A percentile compares a stretch with the other conserved stretches of the same genome.
phyloP scores from a whole-genome alignment of 768 basidiomycete species.

The Boletus subparvulus region DNA sequence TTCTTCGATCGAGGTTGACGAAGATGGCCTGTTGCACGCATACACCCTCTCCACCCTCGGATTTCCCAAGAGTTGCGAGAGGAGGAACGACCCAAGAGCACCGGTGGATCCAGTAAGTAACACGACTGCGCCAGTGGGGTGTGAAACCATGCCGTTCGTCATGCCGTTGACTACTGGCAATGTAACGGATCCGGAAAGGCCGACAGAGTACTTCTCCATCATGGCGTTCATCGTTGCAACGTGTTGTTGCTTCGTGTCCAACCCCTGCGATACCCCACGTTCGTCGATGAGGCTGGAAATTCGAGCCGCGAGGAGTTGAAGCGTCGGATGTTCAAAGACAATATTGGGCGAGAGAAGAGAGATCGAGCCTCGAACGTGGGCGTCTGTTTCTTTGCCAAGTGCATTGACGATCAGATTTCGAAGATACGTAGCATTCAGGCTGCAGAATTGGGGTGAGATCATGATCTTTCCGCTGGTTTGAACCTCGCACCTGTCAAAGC shows the following conservation, averaged over 20 bases:
- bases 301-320: too few species aligned
- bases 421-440: too few species aligned
- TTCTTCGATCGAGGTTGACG: neutral
- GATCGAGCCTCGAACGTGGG: too few species aligned
- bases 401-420: too few species aligned
- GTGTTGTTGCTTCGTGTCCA: neutral
- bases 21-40: neutral
- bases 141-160: too few species aligned
- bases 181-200: neutral
- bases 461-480: too few species aligned
- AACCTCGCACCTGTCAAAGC: too few species aligned
- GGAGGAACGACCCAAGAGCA: slow-evolving; percentile 38
- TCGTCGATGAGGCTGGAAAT: too few species aligned
- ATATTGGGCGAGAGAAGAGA: too few species aligned
- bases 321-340: too few species aligned
- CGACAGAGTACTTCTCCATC: slow-evolving; percentile 11
- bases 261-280: neutral
- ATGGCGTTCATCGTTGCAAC: slow-evolving; percentile 32
- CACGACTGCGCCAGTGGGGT: neutral
- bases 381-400: too few species aligned
- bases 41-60: slow-evolving; percentile 29
- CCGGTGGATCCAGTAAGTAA: slow-evolving; percentile 45
- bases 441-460: too few species aligned
- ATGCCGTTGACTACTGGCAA: neutral
- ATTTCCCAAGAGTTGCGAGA: slow-evolving; percentile 29